These are phyloP conservation scores for Talaromyces sp. DNA, from an alignment of 2,329 filamentous ascomycete species.

Conservation along the genomic window DNA sequence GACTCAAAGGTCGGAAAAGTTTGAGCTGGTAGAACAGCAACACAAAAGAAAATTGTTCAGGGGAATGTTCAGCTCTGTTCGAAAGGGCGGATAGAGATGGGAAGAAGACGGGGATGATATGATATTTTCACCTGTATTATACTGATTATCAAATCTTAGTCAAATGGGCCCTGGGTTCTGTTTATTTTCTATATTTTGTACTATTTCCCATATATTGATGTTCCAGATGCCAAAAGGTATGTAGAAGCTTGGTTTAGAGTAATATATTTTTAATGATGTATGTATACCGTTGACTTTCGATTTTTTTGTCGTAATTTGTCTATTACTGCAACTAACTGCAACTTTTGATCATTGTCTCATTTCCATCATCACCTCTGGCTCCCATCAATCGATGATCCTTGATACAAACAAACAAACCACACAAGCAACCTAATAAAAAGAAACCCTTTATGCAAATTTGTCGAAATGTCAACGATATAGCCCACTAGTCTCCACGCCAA, in stretches of 20 bases:
- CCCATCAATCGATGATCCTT: conserved; percentile 4
- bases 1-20: conserved; percentile 47
- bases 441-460: neutral
- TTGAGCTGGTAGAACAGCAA: conserved; percentile 44
- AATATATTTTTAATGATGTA: too few relatives aligned
- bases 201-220: too few relatives aligned
- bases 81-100: neutral
- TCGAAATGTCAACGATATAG: neutral
- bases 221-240: too few relatives aligned
- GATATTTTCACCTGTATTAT: neutral
- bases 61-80: neutral
- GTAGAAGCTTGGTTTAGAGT: too few relatives aligned
- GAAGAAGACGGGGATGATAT: neutral
- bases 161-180: neutral
- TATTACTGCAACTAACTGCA: conserved; percentile 1
- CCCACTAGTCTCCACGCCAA: neutral
- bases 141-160: neutral
- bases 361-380: conserved; percentile 7
- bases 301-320: neutral
- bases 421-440: neutral
- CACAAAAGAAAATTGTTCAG: neutral
- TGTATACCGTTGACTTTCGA: too few relatives aligned
- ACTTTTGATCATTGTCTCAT: conserved; percentile 10
- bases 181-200: neutral
- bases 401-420: conserved; percentile 3